phyloP scores from a whole-genome alignment of 2,329 filamentous ascomycete species.

The Venturia aucupariae region DNA sequence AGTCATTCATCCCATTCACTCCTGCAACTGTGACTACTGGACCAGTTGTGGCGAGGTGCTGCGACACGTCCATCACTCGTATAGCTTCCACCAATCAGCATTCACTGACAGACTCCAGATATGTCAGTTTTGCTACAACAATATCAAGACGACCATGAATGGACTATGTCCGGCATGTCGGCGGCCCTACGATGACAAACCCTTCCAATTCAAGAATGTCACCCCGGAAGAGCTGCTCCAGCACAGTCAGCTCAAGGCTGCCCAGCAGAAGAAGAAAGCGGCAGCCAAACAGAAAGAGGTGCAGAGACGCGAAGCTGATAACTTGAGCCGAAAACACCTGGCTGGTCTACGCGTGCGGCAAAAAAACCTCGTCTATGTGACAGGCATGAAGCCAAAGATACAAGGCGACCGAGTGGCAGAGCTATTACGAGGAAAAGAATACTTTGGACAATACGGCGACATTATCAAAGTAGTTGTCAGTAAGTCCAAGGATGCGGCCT shows the following conservation, averaged over 20 bases:
- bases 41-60: not conserved
- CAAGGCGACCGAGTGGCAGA: slow-evolving; percentile 87
- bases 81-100: not conserved
- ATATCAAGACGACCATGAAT: slow-evolving; percentile 97
- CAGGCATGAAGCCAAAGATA: slow-evolving; percentile 82
- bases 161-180: slow-evolving; percentile 95
- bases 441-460: slow-evolving; percentile 96
- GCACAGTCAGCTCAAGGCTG: slow-evolving; percentile 63
- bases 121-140: slow-evolving; percentile 99
- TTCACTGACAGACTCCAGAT: slow-evolving; percentile 49
- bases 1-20: not conserved
- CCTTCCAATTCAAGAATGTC: slow-evolving; percentile 92
- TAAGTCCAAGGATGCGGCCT: slow-evolving; percentile 71
- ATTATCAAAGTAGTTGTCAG: slow-evolving; percentile 99
- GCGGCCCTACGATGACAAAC: slow-evolving; percentile 90
- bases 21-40: not conserved
- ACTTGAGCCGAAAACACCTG: slow-evolving; percentile 88
- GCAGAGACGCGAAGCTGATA: slow-evolving; percentile 93
- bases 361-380: slow-evolving; percentile 98
- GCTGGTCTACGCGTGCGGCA: slow-evolving; percentile 93
- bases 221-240: slow-evolving; percentile 88
- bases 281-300: slow-evolving; percentile 86
- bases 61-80: not conserved
- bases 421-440: slow-evolving; percentile 80
- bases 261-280: slow-evolving; percentile 89